A percentile compares a stretch with the other conserved stretches of the same genome.
These are phyloP conservation scores for Talaromyces piceae DNA, from an alignment of 2,329 filamentous ascomycete species.

Conservation along the genomic window DNA sequence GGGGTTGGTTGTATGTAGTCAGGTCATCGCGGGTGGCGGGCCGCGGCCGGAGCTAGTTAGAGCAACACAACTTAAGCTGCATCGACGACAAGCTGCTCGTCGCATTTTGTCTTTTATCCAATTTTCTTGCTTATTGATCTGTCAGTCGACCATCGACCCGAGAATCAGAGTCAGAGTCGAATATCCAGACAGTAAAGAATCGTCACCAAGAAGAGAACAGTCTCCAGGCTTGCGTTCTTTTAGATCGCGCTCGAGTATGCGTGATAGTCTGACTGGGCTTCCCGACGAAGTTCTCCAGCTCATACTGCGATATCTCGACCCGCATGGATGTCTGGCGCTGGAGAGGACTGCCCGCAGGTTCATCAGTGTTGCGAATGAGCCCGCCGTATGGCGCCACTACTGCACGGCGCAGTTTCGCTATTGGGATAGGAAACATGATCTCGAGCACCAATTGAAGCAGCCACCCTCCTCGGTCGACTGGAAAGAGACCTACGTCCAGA, in stretches of 20 bases:
- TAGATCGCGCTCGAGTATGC: not conserved
- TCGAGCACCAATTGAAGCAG: slow-evolving; percentile 49
- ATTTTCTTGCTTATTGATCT: no score
- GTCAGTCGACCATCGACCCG: no score
- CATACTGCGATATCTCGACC: slow-evolving; percentile 59
- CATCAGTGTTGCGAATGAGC: slow-evolving; percentile 58
- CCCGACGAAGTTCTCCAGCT: slow-evolving; percentile 81
- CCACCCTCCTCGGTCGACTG: slow-evolving; percentile 58
- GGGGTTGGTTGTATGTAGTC: not conserved
- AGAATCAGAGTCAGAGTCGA: no score
- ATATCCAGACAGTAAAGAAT: not conserved
- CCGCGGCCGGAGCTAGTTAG: not conserved
- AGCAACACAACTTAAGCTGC: not conserved
- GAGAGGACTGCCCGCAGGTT: slow-evolving; percentile 58
- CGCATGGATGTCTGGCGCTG: slow-evolving; percentile 44
- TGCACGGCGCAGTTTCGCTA: slow-evolving; percentile 63
- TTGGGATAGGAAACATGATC: slow-evolving; percentile 64
- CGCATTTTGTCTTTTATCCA: not conserved
- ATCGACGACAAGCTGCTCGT: not conserved
- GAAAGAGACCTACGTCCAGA: slow-evolving; percentile 59
- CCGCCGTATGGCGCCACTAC: slow-evolving; percentile 71
- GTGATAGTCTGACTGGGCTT: slow-evolving; percentile 29
- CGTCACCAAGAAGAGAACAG: not conserved
- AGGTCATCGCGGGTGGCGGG: not conserved
- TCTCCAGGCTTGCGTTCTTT: no score